Base-by-base conservation (phyloP, 169 alveolate species). In the Cyclospora cayetanensis region DNA sequence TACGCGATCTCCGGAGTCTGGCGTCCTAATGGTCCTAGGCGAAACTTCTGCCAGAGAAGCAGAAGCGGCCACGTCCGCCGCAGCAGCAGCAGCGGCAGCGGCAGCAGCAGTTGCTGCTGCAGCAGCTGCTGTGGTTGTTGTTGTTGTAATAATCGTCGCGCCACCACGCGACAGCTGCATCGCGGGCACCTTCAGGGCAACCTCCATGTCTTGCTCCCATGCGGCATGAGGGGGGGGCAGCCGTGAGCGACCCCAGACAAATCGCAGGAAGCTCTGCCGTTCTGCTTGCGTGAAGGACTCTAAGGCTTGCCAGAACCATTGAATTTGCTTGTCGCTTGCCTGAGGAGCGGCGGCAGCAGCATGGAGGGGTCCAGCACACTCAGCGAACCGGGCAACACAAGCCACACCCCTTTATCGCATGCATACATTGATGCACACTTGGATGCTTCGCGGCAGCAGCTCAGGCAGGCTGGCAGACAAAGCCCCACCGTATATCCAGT, bases 181-280 rank as follows among this genome's bases (percentile, higher is more conserved):
- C 0, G 42, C 25, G n/a, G 63, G 60, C 79, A 31, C 41, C 55
- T 50, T 63, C 65, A 91, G 25, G 55, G 60, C 85, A 0, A 93
- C 92, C 53, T 93, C 95, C 95, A 93, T 93, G 35, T 93, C 90
- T 29, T 83, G 85, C 41, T 93, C 95, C 95, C 95, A 93, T 22
- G 89, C 20, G 11, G 93, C 94, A 5, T 90, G 66, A 22, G 92
- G 79, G 12, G 70, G 91, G 31, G 99, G 99, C 60, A 97, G 95
- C 91, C 98, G 95, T 60, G 97, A 93, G 79, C 99, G 96, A n/a
- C 99, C 99, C 98, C 98, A 97, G 22, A 96, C 98, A 87, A 97
- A 97, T 76, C 98, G 95, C 27, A 97, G 86, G 91, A 96, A 97
- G 86, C 94, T 94, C 39, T 96, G 95, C 92, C 97, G 96, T 70